phyloP scores from a whole-genome alignment of 148 eudicot genomes.

The Salicornia ramosissima region DNA sequence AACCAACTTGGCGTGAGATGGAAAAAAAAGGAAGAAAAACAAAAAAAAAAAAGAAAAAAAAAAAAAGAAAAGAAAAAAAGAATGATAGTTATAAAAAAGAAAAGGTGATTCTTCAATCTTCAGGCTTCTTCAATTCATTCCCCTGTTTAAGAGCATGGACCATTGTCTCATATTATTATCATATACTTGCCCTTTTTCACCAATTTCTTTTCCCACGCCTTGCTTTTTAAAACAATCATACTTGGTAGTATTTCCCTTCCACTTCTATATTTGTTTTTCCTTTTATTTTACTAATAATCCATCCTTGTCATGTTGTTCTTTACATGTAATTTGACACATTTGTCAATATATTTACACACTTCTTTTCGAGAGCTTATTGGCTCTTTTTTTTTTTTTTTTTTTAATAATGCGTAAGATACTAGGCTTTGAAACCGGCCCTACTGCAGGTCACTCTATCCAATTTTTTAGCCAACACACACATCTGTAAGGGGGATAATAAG shows the following conservation, averaged over 20 bases:
- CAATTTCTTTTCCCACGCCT: neutral
- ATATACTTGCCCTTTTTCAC: neutral
- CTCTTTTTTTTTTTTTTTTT: no score
- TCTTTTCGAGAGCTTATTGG: no score
- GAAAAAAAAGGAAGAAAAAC: neutral
- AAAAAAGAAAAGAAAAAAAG: no score
- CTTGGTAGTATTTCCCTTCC: neutral
- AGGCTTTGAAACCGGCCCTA: no score
- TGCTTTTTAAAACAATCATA: neutral
- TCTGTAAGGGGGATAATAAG: no score
- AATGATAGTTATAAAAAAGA: neutral
- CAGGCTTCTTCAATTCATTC: neutral
- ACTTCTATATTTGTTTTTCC: neutral
- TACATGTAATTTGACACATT: no score
- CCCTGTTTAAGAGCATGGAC: constrained; percentile 22
- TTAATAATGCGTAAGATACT: no score
- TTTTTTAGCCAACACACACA: no score
- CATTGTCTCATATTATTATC: neutral
- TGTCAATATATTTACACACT: no score
- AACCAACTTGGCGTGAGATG: constrained; percentile 12
- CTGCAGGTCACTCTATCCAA: no score
- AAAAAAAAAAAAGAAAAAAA: no score
- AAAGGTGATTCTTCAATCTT: neutral
- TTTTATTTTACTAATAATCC: neutral
- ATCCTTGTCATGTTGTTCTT: no score